Conservation (phyloP, 2,329 filamentous ascomycete genomes). For the Clarireedia paspali region DNA sequence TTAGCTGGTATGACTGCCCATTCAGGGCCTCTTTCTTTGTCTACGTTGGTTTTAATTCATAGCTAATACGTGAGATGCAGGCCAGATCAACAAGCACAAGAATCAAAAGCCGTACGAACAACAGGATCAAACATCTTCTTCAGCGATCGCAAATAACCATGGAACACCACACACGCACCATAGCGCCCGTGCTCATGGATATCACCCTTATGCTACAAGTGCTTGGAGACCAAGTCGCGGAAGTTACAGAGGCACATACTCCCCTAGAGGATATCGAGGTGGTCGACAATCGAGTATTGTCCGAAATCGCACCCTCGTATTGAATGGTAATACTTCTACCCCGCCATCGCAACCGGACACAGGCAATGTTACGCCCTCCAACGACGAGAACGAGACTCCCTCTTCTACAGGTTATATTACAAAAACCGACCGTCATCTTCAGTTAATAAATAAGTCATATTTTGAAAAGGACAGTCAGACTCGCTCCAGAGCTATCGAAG, state of each 20-base stretch:
- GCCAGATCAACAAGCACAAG: slow-evolving; percentile 75
- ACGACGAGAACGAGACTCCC: slow-evolving; percentile 16
- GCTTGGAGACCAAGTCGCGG: slow-evolving; percentile 24
- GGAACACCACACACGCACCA: slow-evolving; percentile 9
- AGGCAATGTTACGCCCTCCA: slow-evolving; percentile 6
- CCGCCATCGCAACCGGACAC: slow-evolving; percentile 12
- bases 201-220: slow-evolving; percentile 20
- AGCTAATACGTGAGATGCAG: slow-evolving; percentile 33
- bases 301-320: slow-evolving; percentile 54
- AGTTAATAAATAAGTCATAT: slow-evolving; percentile 73
- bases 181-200: slow-evolving; percentile 12
- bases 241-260: slow-evolving; percentile 19
- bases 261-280: slow-evolving; percentile 28
- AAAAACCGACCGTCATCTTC: slow-evolving; percentile 68
- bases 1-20: slow-evolving; percentile 41
- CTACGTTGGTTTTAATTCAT: slow-evolving; percentile 12
- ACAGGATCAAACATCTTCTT: slow-evolving; percentile 13
- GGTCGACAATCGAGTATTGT: slow-evolving; percentile 35
- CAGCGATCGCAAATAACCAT: slow-evolving; percentile 10
- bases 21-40: slow-evolving; percentile 41
- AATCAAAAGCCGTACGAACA: slow-evolving; percentile 43
- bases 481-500: slow-evolving; percentile 63
- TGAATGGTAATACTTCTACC: slow-evolving; percentile 39
- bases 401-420: slow-evolving; percentile 53
- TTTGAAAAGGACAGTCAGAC: slow-evolving; percentile 67